Evolutionary conservation across 371 early-diverging fungal genomes (phyloP).

Genomic region (Mucor ambiguus): DNA sequence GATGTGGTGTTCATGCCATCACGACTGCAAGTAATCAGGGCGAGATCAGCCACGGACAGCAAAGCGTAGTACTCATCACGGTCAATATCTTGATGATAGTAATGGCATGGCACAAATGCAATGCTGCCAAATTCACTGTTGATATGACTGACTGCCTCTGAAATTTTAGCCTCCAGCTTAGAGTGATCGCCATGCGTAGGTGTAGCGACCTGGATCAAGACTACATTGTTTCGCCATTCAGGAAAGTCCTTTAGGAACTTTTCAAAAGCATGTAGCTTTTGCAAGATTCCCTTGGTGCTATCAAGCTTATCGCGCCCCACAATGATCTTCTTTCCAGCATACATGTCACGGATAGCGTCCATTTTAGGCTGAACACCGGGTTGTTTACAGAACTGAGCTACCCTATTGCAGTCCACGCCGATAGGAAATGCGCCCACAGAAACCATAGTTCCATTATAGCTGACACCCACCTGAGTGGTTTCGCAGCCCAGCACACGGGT

Average conservation of each 20-base stretch:
- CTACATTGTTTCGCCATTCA: constrained; percentile 87
- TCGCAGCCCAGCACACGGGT: constrained; percentile 90
- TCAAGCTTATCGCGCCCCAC: constrained; percentile 99
- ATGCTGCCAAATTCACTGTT: constrained; percentile 96
- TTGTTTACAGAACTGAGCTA: constrained; percentile 44
- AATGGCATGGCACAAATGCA: constrained; percentile 94
- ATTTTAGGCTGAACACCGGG: constrained; percentile 73
- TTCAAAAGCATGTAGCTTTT: constrained; percentile 96
- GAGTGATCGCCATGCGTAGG: constrained; percentile 60
- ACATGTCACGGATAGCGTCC: constrained; percentile 79
- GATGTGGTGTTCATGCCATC: constrained; percentile 99
- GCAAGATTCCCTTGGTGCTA: constrained; percentile 97
- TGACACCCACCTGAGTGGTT: constrained; percentile 84
- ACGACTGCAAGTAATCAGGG: constrained; percentile 91
- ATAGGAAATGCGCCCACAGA: constrained; percentile 95
- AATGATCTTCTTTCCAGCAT: constrained; percentile 92
- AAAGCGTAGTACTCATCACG: constrained; percentile 96
- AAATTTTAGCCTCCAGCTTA: constrained; percentile 83
- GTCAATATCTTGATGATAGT: constrained; percentile 94
- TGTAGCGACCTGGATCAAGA: constrained; percentile 84
- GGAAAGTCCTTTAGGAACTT: constrained; percentile 89
- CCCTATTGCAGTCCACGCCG: constrained; percentile 89
- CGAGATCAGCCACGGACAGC: constrained; percentile 92
- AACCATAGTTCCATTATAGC: constrained; percentile 73
- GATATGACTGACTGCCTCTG: constrained; percentile 89